Conservation (phyloP, 2,329 filamentous ascomycete species). For the Dactylellina drechsleri region DNA sequence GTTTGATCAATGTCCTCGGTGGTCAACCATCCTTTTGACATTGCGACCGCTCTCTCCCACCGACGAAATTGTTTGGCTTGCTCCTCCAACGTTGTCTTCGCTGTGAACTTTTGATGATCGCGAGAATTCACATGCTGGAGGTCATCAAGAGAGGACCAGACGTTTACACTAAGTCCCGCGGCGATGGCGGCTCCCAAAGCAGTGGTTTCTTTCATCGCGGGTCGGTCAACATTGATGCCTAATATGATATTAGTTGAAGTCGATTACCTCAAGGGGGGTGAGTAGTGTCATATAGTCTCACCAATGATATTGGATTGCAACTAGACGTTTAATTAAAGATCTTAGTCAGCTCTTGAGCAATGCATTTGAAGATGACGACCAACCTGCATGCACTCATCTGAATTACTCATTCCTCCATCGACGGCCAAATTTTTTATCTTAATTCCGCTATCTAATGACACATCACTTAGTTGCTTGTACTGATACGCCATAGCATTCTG, state of each 20-base stretch:
- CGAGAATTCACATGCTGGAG: constrained; percentile 32
- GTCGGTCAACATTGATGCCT: constrained; percentile 81
- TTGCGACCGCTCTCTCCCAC: constrained; percentile 45
- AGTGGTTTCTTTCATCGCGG: constrained; percentile 89
- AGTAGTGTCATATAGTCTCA: constrained; percentile 14
- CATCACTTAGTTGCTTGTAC: not conserved
- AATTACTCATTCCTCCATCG: constrained; percentile 89
- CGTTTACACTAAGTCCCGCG: constrained; percentile 71
- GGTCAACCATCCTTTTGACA: constrained; percentile 51
- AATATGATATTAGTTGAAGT: not conserved
- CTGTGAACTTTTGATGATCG: constrained; percentile 30
- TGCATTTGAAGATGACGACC: constrained; percentile 55
- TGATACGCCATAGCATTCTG: not conserved
- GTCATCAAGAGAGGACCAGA: constrained; percentile 33
- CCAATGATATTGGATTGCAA: constrained; percentile 85
- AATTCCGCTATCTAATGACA: constrained; percentile 73
- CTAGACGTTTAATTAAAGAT: constrained; percentile 61
- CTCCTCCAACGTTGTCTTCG: constrained; percentile 20
- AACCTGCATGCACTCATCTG: constrained; percentile 85
- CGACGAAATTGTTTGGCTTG: constrained; percentile 24
- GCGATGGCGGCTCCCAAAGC: constrained; percentile 88
- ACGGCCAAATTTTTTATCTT: constrained; percentile 79
- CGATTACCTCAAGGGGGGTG: not conserved
- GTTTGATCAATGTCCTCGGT: constrained; percentile 49
- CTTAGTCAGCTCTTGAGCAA: constrained; percentile 52